Evolutionary conservation across 495 filamentous ascomycete genomes (phyloP).

Genomic region (Tuber borchii): DNA sequence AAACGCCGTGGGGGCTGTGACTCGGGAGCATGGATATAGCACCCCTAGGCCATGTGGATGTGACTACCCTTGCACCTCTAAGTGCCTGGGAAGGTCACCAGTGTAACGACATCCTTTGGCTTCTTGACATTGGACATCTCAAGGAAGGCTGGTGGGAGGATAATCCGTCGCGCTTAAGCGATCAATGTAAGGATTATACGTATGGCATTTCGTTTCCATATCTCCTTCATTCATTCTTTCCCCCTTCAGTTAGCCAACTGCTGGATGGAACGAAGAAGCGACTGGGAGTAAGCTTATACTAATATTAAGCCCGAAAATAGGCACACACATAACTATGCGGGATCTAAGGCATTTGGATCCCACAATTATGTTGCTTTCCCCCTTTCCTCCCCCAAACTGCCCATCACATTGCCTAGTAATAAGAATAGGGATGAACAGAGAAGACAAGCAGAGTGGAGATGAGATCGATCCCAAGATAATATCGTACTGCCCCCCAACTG

Average conservation of each 20-base stretch:
- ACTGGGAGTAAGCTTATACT: background rate
- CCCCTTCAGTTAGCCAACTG: background rate
- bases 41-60: rapidly evolving
- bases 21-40: background rate
- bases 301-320: background rate
- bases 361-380: background rate
- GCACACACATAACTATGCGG: background rate
- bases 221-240: no score
- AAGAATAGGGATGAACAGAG: no score
- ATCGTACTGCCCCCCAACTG: no score
- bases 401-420: no score
- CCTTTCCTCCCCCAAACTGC: no score
- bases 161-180: background rate
- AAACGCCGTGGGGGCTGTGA: background rate
- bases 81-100: background rate
- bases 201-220: background rate
- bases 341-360: background rate
- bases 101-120: background rate
- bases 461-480: no score
- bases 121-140: background rate
- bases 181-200: background rate
- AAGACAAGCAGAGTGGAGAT: no score
- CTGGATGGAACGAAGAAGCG: background rate
- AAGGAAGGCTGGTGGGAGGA: background rate
- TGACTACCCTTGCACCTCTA: background rate